phyloP scores from a whole-genome alignment of 1,139 yeast species.

The Sugiyamaella xylanicola region DNA sequence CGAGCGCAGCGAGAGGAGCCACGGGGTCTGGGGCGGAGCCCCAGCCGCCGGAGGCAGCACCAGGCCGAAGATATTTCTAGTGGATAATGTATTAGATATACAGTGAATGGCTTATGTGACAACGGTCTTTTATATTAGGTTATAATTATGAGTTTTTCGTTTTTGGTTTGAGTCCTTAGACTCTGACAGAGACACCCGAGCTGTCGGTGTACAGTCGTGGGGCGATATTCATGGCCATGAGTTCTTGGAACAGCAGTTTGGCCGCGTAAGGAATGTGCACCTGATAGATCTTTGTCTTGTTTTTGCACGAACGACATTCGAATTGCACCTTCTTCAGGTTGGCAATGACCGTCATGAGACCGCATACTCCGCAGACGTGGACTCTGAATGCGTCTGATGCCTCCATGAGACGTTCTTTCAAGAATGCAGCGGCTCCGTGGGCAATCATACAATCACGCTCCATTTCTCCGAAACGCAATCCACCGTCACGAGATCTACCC shows the following conservation, averaged over 20 bases:
- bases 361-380: constrained; percentile 97
- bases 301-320: constrained; percentile 97
- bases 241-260: constrained; percentile 91
- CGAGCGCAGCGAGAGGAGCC: not conserved
- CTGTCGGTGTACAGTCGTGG: constrained; percentile 48
- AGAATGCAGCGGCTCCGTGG: constrained; percentile 97
- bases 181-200: constrained; percentile 43
- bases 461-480: constrained; percentile 99
- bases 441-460: constrained; percentile 99
- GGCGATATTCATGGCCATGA: constrained; percentile 96
- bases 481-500: constrained; percentile 99
- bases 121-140: not conserved
- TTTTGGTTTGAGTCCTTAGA: constrained; percentile 14
- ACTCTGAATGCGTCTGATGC: constrained; percentile 99
- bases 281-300: constrained; percentile 96
- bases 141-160: not conserved
- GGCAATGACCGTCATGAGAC: constrained; percentile 96
- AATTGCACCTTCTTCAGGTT: constrained; percentile 95
- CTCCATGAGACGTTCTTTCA: constrained; percentile 97
- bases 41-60: not conserved
- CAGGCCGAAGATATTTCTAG: not conserved
- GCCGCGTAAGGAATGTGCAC: constrained; percentile 98
- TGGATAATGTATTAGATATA: constrained; percentile 7
- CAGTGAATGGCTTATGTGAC: not conserved
- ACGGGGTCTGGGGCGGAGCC: not conserved